phyloP scores from a whole-genome alignment of 306 rosid species.

The Elaeagnus macrophylla region DNA sequence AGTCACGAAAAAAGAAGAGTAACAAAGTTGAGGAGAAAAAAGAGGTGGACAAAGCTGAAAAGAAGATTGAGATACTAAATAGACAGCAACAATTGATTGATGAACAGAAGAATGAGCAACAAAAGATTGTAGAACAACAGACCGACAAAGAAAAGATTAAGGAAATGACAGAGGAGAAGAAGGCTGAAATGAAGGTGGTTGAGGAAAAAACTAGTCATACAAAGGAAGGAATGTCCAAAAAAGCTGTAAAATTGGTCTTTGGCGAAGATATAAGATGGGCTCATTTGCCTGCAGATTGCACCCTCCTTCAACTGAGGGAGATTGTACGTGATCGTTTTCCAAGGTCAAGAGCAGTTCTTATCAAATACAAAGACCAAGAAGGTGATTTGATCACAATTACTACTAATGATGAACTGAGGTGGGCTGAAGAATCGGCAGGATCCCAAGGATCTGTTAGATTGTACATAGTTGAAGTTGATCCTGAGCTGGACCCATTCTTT shows the following conservation, averaged over 20 bases:
- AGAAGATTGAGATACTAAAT: slow-evolving; percentile 13
- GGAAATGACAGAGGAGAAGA: slow-evolving; percentile 39
- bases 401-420: slow-evolving; percentile 61
- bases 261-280: slow-evolving; percentile 89
- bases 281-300: slow-evolving; percentile 60
- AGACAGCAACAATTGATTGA: slow-evolving; percentile 8
- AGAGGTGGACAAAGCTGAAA: slow-evolving; percentile 24
- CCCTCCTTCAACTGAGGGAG: slow-evolving; percentile 64
- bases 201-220: slow-evolving; percentile 38
- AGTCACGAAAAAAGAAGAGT: slow-evolving; percentile 51
- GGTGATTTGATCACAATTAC: slow-evolving; percentile 89
- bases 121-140: slow-evolving; percentile 18
- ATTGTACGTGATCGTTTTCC: slow-evolving; percentile 56
- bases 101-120: slow-evolving; percentile 13
- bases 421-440: slow-evolving; percentile 59
- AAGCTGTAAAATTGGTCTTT: slow-evolving; percentile 61
- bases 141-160: slow-evolving; percentile 35
- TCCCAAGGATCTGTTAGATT: slow-evolving; percentile 55
- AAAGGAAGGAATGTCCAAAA: slow-evolving; percentile 42
- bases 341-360: slow-evolving; percentile 51
- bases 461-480: slow-evolving; percentile 52
- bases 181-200: slow-evolving; percentile 57
- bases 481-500: slow-evolving; percentile 55
- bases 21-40: slow-evolving; percentile 25
- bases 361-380: slow-evolving; percentile 80